Evolutionary conservation across 2,329 filamentous ascomycete genomes (phyloP), one percentile per base, ranked within the genome.

Genomic region (Berkeleyomyces basicola): DNA sequence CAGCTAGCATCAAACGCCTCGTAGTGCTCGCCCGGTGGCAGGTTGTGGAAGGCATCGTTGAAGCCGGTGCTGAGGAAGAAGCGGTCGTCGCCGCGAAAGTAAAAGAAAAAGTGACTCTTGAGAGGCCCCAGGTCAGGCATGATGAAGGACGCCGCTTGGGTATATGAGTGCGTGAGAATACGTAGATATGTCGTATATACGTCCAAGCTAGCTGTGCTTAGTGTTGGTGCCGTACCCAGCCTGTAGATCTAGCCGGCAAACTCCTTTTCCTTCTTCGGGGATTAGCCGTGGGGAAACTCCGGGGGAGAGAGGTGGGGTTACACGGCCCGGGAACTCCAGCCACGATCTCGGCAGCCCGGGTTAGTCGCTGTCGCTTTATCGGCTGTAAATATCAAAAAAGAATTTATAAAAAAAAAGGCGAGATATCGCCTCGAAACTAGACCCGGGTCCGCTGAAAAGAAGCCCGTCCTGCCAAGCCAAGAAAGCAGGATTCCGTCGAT

Each of bases 1-100:
- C 51, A 62, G 39, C 58, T 58, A 7, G n/a, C 4, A 31, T 58
- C 44, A 59, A 59, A 62, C 16, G 55, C 53, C 6, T 16, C 16
- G 7, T 49, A 31, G 53, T 64, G 53, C 7, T 58, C 51, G 23
- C 44, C 53, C 7, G 63, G 55, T 2, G 63, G 59, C 11, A 64
- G 53, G 23, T 61, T 64, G 47, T 58, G 44, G 23, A 59, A 64
- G 51, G 59, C 43, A 31, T 64, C 63, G 44, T 59, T 58, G 44
- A 64, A 51, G 39, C 63, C 63, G 16, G 63, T 64, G 36, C 51
- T 59, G 9, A 64, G 59, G 49, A 58, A 64, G 63, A 59, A 64
- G 42, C 53, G 59, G 63, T 58, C n/a, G 33, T 63, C 49, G 47
- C 62, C 46, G 6, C 63, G 63, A 46, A 64, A 64, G 63, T 59